Base-by-base conservation (phyloP, 176 grass and related monocot species). In the Paspalum notatum region DNA sequence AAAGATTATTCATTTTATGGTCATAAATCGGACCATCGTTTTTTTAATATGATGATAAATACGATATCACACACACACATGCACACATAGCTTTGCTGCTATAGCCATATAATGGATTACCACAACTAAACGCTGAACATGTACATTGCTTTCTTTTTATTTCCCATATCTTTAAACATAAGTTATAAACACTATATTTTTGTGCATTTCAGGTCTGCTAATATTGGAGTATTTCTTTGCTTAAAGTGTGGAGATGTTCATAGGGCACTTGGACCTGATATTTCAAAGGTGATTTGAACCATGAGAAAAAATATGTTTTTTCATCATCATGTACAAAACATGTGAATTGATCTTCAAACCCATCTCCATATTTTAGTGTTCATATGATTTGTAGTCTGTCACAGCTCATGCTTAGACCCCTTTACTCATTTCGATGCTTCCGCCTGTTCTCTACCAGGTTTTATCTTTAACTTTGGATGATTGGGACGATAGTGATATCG, bases 241-340 rank as follows among this genome's bases (percentile, higher is more conserved):
- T 95, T 99, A 81, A 99, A 99, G 60, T 99, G 96, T 83, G 94
- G 92, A 87, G 96, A 99, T 84, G 89, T 93, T 68, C 96, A 99
- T 75, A 91, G 92, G 89, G 91, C 78, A 42, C 96, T 99, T 86
- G 92, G 90, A 60, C 54, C 90, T 84, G 96, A 93, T 22, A 82
- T 95, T 82, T 99, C 92, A 84, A 99, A 99, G 84, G 96, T 99
- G 64, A 80, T 82, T 61, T 62, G 37, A 62, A 59, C 62, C 51
- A 48, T 66, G 45, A 32, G 42, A 68, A 54, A 62, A 8, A 37
- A 18, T 68, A 4, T n/a, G n/a, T 66, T 40, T 68, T 60, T 73
- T 87, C 44, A 60, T 41, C 12, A 18, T 66, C 43, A 40, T 52
- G 12, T 59, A 71, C 60, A 62, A 49, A 90, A 26, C 37, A 80